Conservation (phyloP, 2,329 filamentous ascomycete species). For the Pseudogymnoascus sp. region DNA sequence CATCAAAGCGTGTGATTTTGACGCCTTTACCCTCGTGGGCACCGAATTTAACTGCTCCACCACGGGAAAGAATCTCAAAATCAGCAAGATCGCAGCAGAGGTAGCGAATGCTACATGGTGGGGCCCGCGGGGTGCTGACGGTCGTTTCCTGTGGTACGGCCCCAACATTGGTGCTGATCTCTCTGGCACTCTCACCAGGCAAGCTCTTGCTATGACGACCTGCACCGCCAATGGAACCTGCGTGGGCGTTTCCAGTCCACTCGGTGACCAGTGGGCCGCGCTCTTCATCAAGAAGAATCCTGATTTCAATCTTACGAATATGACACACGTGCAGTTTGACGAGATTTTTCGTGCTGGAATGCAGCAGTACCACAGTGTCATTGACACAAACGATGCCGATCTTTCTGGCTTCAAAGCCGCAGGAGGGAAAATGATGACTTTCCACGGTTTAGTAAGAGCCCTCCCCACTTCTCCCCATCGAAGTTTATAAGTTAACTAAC, state of each 20-base stretch:
- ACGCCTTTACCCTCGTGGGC: constrained; percentile 13
- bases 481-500: not conserved
- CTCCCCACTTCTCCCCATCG: not conserved
- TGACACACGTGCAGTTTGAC: constrained; percentile 12
- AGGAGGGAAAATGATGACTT: constrained; percentile 16
- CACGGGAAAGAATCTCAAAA: not conserved
- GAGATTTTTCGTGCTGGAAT: not conserved
- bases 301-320: constrained; percentile 10
- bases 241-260: not conserved
- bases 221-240: constrained; percentile 5
- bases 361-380: constrained; percentile 12
- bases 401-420: constrained; percentile 9
- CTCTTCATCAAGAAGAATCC: constrained; percentile 13
- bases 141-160: constrained; percentile 12
- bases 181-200: not conserved
- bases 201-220: not conserved
- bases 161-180: constrained; percentile 7
- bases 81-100: constrained; percentile 9
- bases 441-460: constrained; percentile 14
- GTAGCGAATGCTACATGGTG: constrained; percentile 9
- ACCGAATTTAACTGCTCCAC: constrained; percentile 13
- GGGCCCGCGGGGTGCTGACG: constrained; percentile 9
- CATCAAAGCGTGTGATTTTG: constrained; percentile 13
- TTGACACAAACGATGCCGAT: constrained; percentile 13
- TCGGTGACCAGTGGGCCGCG: constrained; percentile 9